phyloP scores from a whole-genome alignment of 306 rosid species.

The Parietaria judaica region DNA sequence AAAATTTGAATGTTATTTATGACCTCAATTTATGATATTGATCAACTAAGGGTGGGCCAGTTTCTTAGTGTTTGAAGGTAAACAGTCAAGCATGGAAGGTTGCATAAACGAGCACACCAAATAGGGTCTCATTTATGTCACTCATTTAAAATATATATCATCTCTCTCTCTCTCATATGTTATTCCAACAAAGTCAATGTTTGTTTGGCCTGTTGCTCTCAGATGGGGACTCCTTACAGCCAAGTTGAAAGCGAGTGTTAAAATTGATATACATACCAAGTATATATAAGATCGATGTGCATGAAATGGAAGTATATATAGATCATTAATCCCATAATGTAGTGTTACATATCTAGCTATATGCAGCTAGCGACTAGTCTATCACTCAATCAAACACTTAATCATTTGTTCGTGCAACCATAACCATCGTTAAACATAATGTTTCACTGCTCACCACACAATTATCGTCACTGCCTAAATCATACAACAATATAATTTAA shows the following conservation, averaged over 20 bases:
- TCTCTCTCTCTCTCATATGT: background rate
- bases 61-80: background rate
- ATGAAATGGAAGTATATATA: background rate
- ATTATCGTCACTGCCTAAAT: too few relatives aligned
- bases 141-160: background rate
- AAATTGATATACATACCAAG: background rate
- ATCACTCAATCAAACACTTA: background rate
- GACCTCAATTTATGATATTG: background rate
- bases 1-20: too few relatives aligned
- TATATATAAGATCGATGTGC: background rate
- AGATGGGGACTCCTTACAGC: constrained; percentile 37
- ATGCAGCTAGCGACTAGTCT: background rate
- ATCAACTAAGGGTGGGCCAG: constrained; percentile 22
- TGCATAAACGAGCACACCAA: constrained; percentile 25
- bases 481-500: too few relatives aligned
- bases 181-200: constrained; percentile 9
- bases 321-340: background rate
- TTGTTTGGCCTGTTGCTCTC: constrained; percentile 5
- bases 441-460: too few relatives aligned
- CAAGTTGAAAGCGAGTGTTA: constrained; percentile 33
- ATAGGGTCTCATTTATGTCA: constrained; percentile 20
- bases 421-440: too few relatives aligned
- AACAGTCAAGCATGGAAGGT: constrained; percentile 27
- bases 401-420: background rate
- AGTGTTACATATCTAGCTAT: background rate